Evolutionary conservation across 441 rosid species (phyloP), one percentile per base, ranked within the genome.

Genomic region (Gossypium armourianum): DNA sequence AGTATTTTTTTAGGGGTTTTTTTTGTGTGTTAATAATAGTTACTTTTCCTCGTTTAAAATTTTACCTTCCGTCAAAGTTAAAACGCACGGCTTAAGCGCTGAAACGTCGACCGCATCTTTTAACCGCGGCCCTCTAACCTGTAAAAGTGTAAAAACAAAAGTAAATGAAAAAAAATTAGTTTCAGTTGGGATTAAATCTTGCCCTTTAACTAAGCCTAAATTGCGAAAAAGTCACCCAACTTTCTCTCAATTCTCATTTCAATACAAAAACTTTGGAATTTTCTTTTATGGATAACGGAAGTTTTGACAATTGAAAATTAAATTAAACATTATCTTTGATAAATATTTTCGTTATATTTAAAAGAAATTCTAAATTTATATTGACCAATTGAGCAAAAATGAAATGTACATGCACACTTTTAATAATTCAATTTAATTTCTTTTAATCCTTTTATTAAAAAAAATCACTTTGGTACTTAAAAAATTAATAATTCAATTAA

Each of bases 21-120:
- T 28, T 28, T 0, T 28, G 36, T 28, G 36, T 29, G 36, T 29
- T 29, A 29, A 29, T 29, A 29, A 4, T 56, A 74, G 62, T 21
- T 32, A 29, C 1, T 64, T 45, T n/a, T 53, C 29, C 54, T 64
- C 36, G 2, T 52, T 29, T 0, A 5, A 74, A 16, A 15, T 16
- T 9, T 77, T 78, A 92, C 91, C 91, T 85, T 86, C 89, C 4
- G 77, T 68, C 69, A 88, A 76, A 19, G 76, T 16, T 65, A 88
- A 84, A 55, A 83, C 73, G 67, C 84, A 83, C 9, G 93, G 93
- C 80, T 85, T 88, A 15, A 88, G 84, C 59, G 85, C 87, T 56
- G 93, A 83, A 60, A 86, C 83, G 73, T 86, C 90, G 15, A 86
- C 86, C 1, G 79, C 28, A 68, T 83, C 87, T 65, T 83, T 85